Conservation (phyloP, 2,329 filamentous ascomycete genomes). For the Epichloe baconii region DNA sequence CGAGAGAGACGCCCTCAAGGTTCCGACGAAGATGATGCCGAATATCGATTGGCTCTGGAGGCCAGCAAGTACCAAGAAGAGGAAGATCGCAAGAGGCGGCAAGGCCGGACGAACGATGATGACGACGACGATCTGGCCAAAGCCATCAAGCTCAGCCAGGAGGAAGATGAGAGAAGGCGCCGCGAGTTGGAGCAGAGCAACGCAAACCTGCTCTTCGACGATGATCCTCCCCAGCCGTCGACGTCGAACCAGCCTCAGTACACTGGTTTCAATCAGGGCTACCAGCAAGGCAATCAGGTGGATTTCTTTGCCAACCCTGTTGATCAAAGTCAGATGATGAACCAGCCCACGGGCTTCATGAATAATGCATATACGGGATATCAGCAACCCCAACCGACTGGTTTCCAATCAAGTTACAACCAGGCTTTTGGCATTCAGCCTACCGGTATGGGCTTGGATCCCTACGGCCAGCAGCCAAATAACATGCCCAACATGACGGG, state of each 20-base stretch:
- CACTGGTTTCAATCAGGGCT: constrained; percentile 91
- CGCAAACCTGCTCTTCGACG: constrained; percentile 77
- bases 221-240: constrained; percentile 44
- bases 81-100: constrained; percentile 67
- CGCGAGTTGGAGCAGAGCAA: constrained; percentile 80
- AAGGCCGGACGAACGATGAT: constrained; percentile 40
- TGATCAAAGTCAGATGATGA: constrained; percentile 58
- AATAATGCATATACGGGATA: constrained; percentile 42
- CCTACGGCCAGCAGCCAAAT: constrained; percentile 41
- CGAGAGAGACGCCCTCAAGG: constrained; percentile 34
- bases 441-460: constrained; percentile 54
- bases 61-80: constrained; percentile 93
- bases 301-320: constrained; percentile 97
- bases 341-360: constrained; percentile 67
- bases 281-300: constrained; percentile 90
- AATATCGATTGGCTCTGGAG: constrained; percentile 82
- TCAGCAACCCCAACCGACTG: constrained; percentile 33
- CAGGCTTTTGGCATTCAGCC: constrained; percentile 54
- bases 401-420: constrained; percentile 45
- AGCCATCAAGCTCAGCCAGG: constrained; percentile 86
- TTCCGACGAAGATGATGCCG: constrained; percentile 73
- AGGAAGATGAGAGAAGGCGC: constrained; percentile 82
- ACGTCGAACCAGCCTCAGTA: constrained; percentile 48
- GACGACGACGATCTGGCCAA: constrained; percentile 83
- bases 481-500: constrained; percentile 21